phyloP scores from a whole-genome alignment of 805 yeast species.

The Zygosaccharomyces pseudorouxii region DNA sequence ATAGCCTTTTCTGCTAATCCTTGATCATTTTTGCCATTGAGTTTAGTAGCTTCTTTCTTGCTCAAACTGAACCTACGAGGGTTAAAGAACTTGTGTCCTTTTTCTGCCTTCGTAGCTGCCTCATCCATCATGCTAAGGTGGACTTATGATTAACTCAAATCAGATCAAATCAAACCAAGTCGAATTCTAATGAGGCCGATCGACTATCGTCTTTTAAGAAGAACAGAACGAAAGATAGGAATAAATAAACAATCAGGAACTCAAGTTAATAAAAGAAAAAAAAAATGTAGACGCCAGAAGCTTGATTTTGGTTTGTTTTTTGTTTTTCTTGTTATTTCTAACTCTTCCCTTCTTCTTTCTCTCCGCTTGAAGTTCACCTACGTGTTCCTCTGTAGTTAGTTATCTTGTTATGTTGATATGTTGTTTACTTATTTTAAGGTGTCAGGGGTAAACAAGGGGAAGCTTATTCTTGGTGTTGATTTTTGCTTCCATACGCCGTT shows the following conservation, averaged over 20 bases:
- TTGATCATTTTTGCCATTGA: not conserved
- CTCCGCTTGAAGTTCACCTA: not conserved
- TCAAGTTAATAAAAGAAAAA: not conserved
- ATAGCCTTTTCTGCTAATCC: slow-evolving; percentile 11
- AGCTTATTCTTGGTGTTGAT: not conserved
- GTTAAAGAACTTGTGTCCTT: slow-evolving; percentile 1
- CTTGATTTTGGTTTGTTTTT: not conserved
- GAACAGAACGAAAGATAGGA: not conserved
- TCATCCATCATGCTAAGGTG: not conserved
- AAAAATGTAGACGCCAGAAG: not conserved
- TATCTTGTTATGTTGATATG: not conserved
- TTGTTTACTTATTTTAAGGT: slow-evolving; percentile 1
- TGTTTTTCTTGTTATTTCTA: not conserved
- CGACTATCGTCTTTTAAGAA: not conserved
- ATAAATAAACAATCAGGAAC: not conserved
- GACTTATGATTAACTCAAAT: not conserved
- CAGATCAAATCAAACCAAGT: not conserved
- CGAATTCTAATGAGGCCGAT: not conserved
- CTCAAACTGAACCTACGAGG: not conserved
- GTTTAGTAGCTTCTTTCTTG: not conserved
- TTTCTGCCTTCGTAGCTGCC: slow-evolving; percentile 1
- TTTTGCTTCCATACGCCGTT: slow-evolving; percentile 2
- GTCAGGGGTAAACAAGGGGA: not conserved
- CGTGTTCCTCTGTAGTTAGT: not conserved
- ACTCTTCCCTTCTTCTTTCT: not conserved